These are phyloP conservation scores for Lentinula boryana DNA, from an alignment of 768 basidiomycete species.

Conservation along the genomic window DNA sequence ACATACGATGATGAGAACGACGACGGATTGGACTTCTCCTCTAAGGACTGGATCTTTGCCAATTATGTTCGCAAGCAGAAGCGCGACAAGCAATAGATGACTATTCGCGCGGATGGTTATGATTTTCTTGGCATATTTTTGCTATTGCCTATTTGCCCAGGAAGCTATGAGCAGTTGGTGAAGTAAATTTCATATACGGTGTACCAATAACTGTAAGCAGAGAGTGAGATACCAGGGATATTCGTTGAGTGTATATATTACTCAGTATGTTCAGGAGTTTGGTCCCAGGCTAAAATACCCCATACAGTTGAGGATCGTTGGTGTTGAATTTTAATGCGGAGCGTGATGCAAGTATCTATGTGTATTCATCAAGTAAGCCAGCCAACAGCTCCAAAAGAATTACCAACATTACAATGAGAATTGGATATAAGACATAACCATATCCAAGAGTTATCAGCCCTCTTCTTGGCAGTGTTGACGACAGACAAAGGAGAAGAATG, in stretches of 20 bases:
- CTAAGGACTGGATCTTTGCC: conserved; percentile 72
- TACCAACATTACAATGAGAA: conserved; percentile 81
- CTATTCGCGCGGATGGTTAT: conserved; percentile 82
- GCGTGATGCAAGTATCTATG: no score
- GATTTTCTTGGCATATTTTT: conserved; percentile 76
- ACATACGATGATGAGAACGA: conserved; percentile 54
- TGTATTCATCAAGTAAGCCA: conserved; percentile 61
- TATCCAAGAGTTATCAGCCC: neutral
- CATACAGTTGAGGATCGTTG: no score
- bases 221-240: neutral
- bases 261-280: conserved; percentile 85
- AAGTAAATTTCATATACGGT: conserved; percentile 40
- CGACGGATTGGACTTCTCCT: conserved; percentile 70
- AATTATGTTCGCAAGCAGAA: conserved; percentile 87
- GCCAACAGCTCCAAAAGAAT: conserved; percentile 78
- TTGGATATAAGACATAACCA: neutral
- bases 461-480: neutral
- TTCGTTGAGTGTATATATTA: neutral
- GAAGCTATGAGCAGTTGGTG: neutral
- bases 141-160: conserved; percentile 52
- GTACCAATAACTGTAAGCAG: conserved; percentile 79
- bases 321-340: no score
- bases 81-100: conserved; percentile 75
- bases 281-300: conserved; percentile 93
- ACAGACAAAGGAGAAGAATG: neutral